Conservation (phyloP, 148 eudicot species). For the Talinum fruticosum region DNA sequence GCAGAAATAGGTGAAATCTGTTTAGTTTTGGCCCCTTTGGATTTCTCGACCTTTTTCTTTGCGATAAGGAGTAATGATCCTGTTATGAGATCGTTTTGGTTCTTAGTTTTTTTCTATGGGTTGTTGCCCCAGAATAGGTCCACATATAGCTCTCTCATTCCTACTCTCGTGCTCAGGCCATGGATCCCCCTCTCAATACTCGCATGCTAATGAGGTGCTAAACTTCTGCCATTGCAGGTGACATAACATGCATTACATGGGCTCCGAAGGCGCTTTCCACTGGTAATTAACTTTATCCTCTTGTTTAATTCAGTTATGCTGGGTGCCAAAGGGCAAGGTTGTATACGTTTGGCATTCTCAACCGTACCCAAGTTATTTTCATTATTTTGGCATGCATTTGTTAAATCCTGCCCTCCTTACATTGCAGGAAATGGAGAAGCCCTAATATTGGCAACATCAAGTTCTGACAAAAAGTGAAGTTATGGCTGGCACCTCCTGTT, state of each 20-base stretch:
- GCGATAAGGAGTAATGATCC: not conserved
- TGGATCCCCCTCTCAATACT: not conserved
- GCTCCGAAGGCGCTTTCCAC: constrained; percentile 52
- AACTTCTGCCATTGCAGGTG: constrained; percentile 50
- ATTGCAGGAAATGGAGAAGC: constrained; percentile 50
- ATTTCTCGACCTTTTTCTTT: not conserved
- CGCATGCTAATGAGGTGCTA: not conserved
- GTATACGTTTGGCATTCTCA: too few species aligned
- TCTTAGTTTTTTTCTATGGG: not conserved
- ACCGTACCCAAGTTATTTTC: too few species aligned
- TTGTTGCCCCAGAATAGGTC: not conserved
- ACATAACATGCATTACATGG: constrained; percentile 83
- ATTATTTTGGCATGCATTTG: too few species aligned
- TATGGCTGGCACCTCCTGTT: constrained; percentile 73
- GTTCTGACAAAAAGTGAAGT: constrained; percentile 91
- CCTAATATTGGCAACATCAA: constrained; percentile 56
- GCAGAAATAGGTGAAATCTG: not conserved
- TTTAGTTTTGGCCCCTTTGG: not conserved
- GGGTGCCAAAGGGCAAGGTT: not conserved
- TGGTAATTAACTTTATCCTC: constrained; percentile 41
- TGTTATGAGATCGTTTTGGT: too few species aligned
- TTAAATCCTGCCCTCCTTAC: not conserved
- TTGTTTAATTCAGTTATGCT: not conserved
- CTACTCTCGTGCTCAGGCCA: too few species aligned
- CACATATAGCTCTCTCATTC: too few species aligned